Percentiles rank a stretch among this genome's conserved stretches.
These are phyloP conservation scores for Yarrowia sp. DNA, from an alignment of 805 yeast genomes.

Conservation along the genomic window DNA sequence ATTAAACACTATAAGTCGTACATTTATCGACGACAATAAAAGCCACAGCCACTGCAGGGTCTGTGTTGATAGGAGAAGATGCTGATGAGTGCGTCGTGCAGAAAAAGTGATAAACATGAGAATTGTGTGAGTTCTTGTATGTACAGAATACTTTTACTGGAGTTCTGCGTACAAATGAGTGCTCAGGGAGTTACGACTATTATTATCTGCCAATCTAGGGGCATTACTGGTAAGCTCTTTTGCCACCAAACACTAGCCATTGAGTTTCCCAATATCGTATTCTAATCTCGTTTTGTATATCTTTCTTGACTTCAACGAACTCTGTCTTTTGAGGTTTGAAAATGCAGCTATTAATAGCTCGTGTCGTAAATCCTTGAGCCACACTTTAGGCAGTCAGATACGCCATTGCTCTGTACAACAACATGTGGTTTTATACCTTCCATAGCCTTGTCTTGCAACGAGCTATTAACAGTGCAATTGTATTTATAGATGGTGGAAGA, in stretches of 20 bases:
- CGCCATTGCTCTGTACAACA: background rate
- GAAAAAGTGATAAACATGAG: too few species aligned
- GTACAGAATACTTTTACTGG: too few species aligned
- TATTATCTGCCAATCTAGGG: too few species aligned
- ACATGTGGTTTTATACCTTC: too few species aligned
- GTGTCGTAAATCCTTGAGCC: slow-evolving; percentile 34
- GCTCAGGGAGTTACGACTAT: too few species aligned
- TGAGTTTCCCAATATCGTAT: background rate
- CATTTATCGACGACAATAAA: too few species aligned
- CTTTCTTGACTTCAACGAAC: slow-evolving; percentile 1
- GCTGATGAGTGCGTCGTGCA: too few species aligned
- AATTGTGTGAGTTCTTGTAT: too few species aligned
- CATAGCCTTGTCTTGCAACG: background rate
- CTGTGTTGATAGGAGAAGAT: slow-evolving; percentile 7
- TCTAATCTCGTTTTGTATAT: background rate
- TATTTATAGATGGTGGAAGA: background rate
- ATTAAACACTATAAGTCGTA: background rate
- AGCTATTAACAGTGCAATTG: background rate
- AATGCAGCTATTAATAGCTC: slow-evolving; percentile 23
- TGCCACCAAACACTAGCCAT: slow-evolving; percentile 29
- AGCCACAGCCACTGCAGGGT: slow-evolving; percentile 9
- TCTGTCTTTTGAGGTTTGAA: background rate
- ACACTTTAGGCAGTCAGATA: slow-evolving; percentile 32
- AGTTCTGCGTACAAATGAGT: too few species aligned
- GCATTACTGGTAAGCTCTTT: background rate